Conservation (phyloP, 208 protist species). For the Novymonas esmeraldas region DNA sequence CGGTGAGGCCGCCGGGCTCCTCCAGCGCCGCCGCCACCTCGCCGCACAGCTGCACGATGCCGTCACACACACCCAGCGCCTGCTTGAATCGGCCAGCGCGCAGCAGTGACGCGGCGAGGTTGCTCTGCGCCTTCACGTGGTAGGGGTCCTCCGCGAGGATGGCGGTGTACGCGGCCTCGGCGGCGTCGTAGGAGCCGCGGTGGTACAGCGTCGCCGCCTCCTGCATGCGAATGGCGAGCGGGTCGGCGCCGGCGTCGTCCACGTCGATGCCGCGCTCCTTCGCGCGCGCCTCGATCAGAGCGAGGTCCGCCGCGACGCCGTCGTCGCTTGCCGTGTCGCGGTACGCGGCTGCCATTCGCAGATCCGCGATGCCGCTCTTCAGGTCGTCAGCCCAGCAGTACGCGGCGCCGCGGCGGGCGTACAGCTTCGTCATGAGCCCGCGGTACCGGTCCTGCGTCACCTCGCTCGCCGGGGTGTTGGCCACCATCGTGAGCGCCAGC, state of each 20-base stretch:
- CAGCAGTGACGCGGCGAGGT: slow-evolving; percentile 76
- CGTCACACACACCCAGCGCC: slow-evolving; percentile 67
- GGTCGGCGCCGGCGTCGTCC: slow-evolving; percentile 18
- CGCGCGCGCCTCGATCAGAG: slow-evolving; percentile 49
- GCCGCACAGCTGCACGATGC: slow-evolving; percentile 71
- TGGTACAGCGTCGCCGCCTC: slow-evolving; percentile 75
- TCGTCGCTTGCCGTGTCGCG: slow-evolving; percentile 56
- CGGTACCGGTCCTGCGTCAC: slow-evolving; percentile 91
- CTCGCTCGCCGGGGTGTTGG: slow-evolving; percentile 90
- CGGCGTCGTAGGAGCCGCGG: slow-evolving; percentile 48
- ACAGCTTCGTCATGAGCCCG: slow-evolving; percentile 85
- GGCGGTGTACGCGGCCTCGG: slow-evolving; percentile 60
- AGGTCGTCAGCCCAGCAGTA: slow-evolving; percentile 81
- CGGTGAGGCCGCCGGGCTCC: slow-evolving; percentile 57
- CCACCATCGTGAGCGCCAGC: slow-evolving; percentile 85
- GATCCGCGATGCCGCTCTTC: slow-evolving; percentile 64
- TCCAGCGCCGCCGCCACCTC: slow-evolving; percentile 87
- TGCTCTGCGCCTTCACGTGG: slow-evolving; percentile 68
- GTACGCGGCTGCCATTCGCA: slow-evolving; percentile 88
- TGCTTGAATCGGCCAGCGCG: slow-evolving; percentile 69
- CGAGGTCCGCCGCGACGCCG: slow-evolving; percentile 63
- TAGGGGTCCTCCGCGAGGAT: slow-evolving; percentile 63
- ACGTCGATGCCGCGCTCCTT: slow-evolving; percentile 26
- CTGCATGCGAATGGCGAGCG: slow-evolving; percentile 50
- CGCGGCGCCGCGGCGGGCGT: slow-evolving; percentile 83